A percentile compares a stretch with the other conserved stretches of the same genome.
These are phyloP conservation scores for Cardamine resedifolia DNA, from an alignment of 345 rosid genomes.

Conservation along the genomic window DNA sequence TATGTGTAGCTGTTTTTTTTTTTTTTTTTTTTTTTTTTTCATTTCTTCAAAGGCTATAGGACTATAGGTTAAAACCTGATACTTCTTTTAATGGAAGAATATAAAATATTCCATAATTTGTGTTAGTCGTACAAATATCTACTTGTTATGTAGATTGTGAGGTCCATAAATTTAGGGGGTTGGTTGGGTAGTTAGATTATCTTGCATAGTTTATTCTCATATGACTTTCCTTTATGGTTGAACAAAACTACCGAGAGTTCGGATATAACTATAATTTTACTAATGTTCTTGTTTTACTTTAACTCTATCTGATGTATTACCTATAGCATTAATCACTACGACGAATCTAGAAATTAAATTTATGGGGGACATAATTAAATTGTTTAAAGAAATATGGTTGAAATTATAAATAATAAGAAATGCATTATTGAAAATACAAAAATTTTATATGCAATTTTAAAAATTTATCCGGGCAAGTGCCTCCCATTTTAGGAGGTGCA, in stretches of 20 bases:
- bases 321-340: too few species aligned
- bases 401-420: too few species aligned
- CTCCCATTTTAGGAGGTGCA: too few species aligned
- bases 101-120: conserved; percentile 19
- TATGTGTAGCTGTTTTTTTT: conserved; percentile 9
- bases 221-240: conserved; percentile 29
- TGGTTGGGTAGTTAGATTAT: conserved; percentile 30
- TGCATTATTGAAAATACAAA: too few species aligned
- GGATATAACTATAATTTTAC: not conserved
- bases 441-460: too few species aligned
- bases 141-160: conserved; percentile 17
- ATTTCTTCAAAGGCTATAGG: not conserved
- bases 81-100: not conserved
- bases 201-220: not conserved
- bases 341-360: too few species aligned
- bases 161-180: conserved; percentile 38
- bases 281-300: not conserved
- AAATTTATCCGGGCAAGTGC: too few species aligned
- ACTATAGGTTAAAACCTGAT: conserved; percentile 3
- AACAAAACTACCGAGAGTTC: conserved; percentile 7
- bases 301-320: not conserved
- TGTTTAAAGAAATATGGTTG: too few species aligned
- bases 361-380: too few species aligned
- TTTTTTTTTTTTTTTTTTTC: not conserved
- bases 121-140: not conserved